Base-by-base conservation (phyloP, 305 asterid species). In the Fraxinus xanthoxyloides region DNA sequence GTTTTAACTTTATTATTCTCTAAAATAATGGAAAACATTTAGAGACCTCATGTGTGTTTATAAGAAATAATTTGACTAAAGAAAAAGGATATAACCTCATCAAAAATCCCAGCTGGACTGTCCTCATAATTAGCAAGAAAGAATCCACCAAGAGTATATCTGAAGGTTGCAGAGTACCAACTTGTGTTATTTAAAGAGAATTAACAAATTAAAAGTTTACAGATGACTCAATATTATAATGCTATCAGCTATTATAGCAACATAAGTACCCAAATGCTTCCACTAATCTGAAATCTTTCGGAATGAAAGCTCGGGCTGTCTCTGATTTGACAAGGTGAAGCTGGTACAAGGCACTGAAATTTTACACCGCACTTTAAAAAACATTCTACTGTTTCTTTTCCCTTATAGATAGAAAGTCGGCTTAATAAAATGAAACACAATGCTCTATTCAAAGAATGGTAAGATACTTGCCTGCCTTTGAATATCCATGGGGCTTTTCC, bases 121-220 rank as follows among this genome's bases (percentile, higher is more conserved):
- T 94, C 95, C 81, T 94, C 98, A 85, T 96, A 96, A 86, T 90
- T 92, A 73, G 99, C 99, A 86, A 94, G 97, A 88, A 96, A 96
- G 89, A 94, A 94, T 77, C 99, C 99, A 59, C 99, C 98, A 9
- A 96, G 95, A 63, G 98, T 95, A 80, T 93, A 93, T 54, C 98
- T 95, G 89, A 79, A 86, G 21, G 75, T 85, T 82, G 81, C 76
- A 88, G 23, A 38, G 85, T 83, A 87, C 81, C 89, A 86, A 84
- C 82, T 79, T 51, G 77, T 7, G 80, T 81, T 80, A 81, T 81
- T 63, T 21, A 79, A 82, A 73, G 72, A 48, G 67, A 79, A 79
- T 12, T 70, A 65, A 76, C 72, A 77, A 48, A 77, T 72, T 43
- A 69, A 77, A 79, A 30, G 31, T 31, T 31, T 19, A 69, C 81